Evolutionary conservation across 495 filamentous ascomycete species (phyloP).

Genomic region (Extremus antarcticus): DNA sequence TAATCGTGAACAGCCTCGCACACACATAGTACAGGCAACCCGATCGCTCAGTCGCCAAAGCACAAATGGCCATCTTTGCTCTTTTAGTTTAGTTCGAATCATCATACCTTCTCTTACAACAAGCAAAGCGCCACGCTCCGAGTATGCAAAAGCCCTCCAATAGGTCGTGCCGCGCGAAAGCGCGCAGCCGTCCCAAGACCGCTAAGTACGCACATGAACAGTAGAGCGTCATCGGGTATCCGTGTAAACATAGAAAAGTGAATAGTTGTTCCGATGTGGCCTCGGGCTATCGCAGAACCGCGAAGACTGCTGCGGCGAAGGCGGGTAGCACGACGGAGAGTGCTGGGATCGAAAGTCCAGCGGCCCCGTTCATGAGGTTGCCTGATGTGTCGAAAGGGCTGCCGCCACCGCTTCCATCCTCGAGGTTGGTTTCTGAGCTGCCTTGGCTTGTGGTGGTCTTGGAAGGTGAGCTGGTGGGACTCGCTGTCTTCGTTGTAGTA

Average conservation of each 20-base stretch:
- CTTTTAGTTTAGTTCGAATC: not conserved
- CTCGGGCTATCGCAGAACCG: not conserved
- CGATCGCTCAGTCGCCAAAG: not conserved
- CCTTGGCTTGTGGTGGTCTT: not conserved
- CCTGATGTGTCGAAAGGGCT: conserved; percentile 11
- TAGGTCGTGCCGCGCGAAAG: not conserved
- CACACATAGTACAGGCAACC: not conserved
- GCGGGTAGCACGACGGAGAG: not conserved
- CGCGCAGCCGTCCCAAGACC: not conserved
- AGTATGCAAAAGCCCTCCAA: not conserved
- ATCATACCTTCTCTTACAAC: not conserved
- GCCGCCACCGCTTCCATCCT: conserved; percentile 9
- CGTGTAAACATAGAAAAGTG: not conserved
- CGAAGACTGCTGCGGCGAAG: not conserved
- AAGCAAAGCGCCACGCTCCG: not conserved
- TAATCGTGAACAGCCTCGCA: not conserved
- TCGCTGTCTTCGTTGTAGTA: not conserved
- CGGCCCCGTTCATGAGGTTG: not conserved
- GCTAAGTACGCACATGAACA: not conserved
- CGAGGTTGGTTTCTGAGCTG: not conserved
- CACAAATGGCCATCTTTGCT: not conserved
- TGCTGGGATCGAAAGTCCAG: not conserved
- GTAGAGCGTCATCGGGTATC: not conserved
- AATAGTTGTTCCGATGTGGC: not conserved
- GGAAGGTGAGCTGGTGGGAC: not conserved